Conservation (phyloP, 2,329 filamentous ascomycete genomes). For the Paecilomyces formosus region DNA sequence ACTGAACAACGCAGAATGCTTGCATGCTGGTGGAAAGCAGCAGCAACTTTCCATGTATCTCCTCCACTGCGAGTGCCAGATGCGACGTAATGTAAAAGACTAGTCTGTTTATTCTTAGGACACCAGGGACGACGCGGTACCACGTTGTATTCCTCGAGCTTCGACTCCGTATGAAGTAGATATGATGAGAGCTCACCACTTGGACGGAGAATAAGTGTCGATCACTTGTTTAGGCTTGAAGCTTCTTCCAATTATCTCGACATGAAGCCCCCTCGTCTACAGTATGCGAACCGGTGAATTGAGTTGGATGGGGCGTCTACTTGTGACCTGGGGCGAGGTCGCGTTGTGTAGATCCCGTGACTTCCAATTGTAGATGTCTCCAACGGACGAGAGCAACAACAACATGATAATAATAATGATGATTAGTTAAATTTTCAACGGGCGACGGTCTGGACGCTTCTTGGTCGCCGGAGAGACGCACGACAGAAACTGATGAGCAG, state of each 20-base stretch:
- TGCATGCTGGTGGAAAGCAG: neutral
- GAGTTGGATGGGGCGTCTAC: neutral
- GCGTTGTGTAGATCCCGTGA: neutral
- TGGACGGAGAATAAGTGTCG: neutral
- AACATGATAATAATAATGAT: no score
- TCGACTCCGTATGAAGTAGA: neutral
- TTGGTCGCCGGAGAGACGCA: neutral
- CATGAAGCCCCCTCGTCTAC: neutral
- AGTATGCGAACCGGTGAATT: neutral
- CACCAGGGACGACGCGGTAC: neutral
- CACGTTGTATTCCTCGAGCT: neutral
- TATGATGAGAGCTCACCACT: neutral
- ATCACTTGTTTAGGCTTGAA: neutral
- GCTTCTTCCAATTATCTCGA: neutral
- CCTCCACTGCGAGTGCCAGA: neutral
- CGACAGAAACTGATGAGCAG: neutral
- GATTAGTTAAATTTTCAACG: neutral
- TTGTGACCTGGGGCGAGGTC: neutral
- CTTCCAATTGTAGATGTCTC: neutral
- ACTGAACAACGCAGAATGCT: neutral
- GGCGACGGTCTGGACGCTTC: neutral
- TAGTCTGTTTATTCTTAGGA: neutral
- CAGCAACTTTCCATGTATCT: neutral
- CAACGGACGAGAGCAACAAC: neutral
- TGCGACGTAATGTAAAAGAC: neutral